Base-by-base conservation (phyloP, 2,329 filamentous ascomycete species). In the Chrysosporium queenslandicum region DNA sequence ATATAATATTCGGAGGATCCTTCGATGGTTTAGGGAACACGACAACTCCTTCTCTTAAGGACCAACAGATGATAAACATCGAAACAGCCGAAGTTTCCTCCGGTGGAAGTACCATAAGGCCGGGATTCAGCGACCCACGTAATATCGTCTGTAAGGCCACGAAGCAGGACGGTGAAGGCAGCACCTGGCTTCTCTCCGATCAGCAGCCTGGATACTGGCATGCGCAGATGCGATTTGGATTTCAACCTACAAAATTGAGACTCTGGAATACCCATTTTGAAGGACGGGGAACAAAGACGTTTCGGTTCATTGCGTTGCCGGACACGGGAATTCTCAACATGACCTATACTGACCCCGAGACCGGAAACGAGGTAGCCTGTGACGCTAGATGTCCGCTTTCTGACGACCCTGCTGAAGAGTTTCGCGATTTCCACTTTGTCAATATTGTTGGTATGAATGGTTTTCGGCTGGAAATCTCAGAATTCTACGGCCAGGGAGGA, bases 271-370 rank as follows among this genome's bases (percentile, higher is more conserved):
- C 91, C 2, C 82, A 86, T 60, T 77, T 82, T 49, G 81, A 92
- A 61, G 88, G 86, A 48, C 83, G 89, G 58, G 90, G 92, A 27
- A 95, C 90, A 27, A 86, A 87, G 71, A 86, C 85, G 0, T 98
- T 87, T 72, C 82, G 89, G 53, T 94, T 88, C 64, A 87, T 87
- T 20, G 87, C 89, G 16, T 73, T 91, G 54, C 90, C 91, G 4
- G 81, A 91, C 62, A 83, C 86, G 57, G 92, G 92, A 49, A 96
- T 98, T 66, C 87, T 98, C 82, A 96, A 97, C 69, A 77, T 98
- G 63, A 94, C 89, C 34, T 97, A 92, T 61, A 71, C 83, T 57
- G 88, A 97, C 63, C 83, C 85, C 21, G 73, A 66, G 36, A 85
- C 80, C 1, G 85, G 85, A 23, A 72, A 79, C 47, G 83, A 83